Percentiles rank a stretch among this genome's conserved stretches.
Evolutionary conservation across 2,329 filamentous ascomycete species (phyloP).

Genomic region (Emergomyces orientalis): DNA sequence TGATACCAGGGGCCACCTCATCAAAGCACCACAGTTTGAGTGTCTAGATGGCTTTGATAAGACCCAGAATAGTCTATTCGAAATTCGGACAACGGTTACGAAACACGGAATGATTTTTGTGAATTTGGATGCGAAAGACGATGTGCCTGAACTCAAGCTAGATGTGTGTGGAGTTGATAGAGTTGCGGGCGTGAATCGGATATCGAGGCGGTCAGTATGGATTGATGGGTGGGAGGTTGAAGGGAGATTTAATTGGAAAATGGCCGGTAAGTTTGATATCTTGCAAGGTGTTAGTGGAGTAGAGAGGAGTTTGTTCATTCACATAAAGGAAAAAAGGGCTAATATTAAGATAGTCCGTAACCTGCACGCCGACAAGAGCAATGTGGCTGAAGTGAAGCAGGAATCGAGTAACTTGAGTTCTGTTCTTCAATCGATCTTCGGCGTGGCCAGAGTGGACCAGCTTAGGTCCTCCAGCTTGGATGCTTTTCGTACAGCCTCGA

Average conservation of each 20-base stretch:
- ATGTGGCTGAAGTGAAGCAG: neutral
- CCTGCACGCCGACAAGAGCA: neutral
- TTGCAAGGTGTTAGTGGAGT: neutral
- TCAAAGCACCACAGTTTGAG: conserved; percentile 53
- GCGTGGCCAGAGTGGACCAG: neutral
- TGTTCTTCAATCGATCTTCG: conserved; percentile 1
- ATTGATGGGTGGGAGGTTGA: conserved; percentile 22
- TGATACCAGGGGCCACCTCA: conserved; percentile 47
- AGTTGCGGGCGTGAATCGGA: conserved; percentile 13
- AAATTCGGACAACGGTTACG: conserved; percentile 22
- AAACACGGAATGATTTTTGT: conserved; percentile 23
- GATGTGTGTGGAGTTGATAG: conserved; percentile 9
- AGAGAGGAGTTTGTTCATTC: neutral
- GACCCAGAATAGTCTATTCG: conserved; percentile 46
- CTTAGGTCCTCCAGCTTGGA: neutral
- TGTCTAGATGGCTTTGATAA: conserved; percentile 49
- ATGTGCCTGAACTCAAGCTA: conserved; percentile 6
- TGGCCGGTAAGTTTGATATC: conserved; percentile 19
- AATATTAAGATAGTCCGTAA: neutral
- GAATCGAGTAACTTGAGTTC: neutral
- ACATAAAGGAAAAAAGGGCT: neutral
- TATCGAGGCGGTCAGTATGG: conserved; percentile 18
- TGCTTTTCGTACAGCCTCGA: conserved; percentile 21
- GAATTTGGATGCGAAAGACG: conserved; percentile 18
- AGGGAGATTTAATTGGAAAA: conserved; percentile 29